Percentiles rank a stretch among this genome's conserved stretches.
phyloP scores from a whole-genome alignment of 768 basidiomycete species.

The Amanita brunnescens region DNA sequence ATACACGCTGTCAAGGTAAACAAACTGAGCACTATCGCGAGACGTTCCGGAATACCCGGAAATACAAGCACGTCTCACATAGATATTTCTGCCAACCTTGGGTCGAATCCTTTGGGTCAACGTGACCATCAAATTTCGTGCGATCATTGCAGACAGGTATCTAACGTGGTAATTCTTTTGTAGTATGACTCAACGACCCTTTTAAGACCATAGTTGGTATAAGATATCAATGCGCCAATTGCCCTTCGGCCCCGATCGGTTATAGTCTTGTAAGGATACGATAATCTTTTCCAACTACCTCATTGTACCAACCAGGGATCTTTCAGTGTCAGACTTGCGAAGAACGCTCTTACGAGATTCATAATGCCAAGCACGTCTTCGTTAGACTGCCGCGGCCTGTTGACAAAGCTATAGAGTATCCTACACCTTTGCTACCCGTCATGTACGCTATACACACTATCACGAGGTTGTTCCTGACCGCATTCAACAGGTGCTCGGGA shows the following conservation, averaged over 20 bases:
- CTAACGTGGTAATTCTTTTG: not conserved
- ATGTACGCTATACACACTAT: conserved; percentile 20
- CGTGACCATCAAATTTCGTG: conserved; percentile 53
- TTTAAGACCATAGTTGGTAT: conserved; percentile 62
- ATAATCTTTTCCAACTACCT: conserved; percentile 1
- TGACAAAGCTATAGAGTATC: conserved; percentile 41
- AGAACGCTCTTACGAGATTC: conserved; percentile 61
- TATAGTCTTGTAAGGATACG: conserved; percentile 60
- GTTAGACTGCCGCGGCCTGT: conserved; percentile 82
- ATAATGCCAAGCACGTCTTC: conserved; percentile 82
- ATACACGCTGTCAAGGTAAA: not conserved
- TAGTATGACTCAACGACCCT: not conserved
- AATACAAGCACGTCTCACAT: not conserved
- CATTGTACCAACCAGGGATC: not conserved
- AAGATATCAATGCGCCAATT: conserved; percentile 87
- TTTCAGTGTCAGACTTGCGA: conserved; percentile 77
- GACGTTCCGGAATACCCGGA: conserved; percentile 23
- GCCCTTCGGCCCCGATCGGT: conserved; percentile 61
- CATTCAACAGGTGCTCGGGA: conserved; percentile 43
- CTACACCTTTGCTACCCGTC: conserved; percentile 53
- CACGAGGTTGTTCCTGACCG: not conserved
- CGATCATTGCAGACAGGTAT: conserved; percentile 45
- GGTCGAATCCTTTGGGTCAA: conserved; percentile 1
- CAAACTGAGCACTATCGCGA: conserved; percentile 28
- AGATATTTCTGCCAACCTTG: not conserved